Evolutionary conservation across 805 yeast species (phyloP), one percentile per base, ranked within the genome.

Genomic region (Brettanomyces bruxellensis): DNA sequence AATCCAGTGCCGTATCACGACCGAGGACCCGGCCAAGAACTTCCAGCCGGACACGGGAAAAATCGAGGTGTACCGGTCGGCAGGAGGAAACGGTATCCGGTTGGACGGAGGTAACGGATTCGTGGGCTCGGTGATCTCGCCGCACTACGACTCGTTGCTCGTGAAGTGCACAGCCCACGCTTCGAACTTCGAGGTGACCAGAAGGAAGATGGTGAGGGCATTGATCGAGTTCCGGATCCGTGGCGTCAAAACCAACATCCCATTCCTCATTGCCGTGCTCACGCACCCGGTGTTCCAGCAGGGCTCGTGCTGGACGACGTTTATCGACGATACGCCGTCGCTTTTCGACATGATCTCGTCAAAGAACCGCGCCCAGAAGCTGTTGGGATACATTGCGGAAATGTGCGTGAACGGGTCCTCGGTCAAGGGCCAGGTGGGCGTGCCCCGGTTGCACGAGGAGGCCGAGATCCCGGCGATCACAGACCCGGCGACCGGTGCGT

Each of bases 21-120:
- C 99, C 44, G 99, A 93, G 69, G 99, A 91, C 65, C 98, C 99
- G 11, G 64, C 95, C 45, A 90, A 90, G 72, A 87, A 85, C 64
- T 91, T 91, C 81, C 97, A 87, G 70, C 99, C 99, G 13, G 99
- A 91, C 65, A 93, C 98, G 3, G 99, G 99, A 64, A 89, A 90
- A 69, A 85, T 91, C 58, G 99, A 91, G 68, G 99, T 91, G 41
- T 91, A 91, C 74, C 81, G 98, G 67, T 89, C 97, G 41, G 87
- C 98, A 23, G 99, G 99, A 70, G 99, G 99, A 75, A 93, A 93
- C 63, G 99, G 99, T 67, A 97, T 93, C 42, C 83, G 99, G 72
- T 76, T 93, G 57, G 99, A 91, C 61, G 99, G 99, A 72, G 98
- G 98, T 70, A 91, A 91, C 65, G 97, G 96, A 3, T 91, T 88